Evolutionary conservation across 805 yeast species (phyloP).

Genomic region (Helenozyma rhizophorensis): DNA sequence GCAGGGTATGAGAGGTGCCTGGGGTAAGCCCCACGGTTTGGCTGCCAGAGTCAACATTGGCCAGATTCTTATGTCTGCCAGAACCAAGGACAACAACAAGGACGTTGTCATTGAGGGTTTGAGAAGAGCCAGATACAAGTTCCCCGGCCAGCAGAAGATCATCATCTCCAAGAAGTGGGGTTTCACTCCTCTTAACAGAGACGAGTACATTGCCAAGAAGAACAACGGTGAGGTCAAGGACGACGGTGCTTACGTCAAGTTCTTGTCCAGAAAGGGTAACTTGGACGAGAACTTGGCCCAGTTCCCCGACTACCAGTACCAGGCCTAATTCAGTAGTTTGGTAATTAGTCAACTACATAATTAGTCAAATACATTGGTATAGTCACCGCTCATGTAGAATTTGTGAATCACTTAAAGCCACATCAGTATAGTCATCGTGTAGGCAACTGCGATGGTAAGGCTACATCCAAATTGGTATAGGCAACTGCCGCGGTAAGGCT

Average conservation of each 20-base stretch:
- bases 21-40: conserved; percentile 99
- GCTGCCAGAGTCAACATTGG: conserved; percentile 99
- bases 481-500: no score
- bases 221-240: conserved; percentile 98
- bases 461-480: no score
- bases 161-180: conserved; percentile 99
- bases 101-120: conserved; percentile 97
- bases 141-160: conserved; percentile 99
- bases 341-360: no score
- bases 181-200: conserved; percentile 99
- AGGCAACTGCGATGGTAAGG: no score
- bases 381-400: no score
- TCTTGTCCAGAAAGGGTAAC: conserved; percentile 94
- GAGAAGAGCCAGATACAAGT: conserved; percentile 99
- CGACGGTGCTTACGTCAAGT: conserved; percentile 99
- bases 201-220: conserved; percentile 89
- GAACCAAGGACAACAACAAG: conserved; percentile 98
- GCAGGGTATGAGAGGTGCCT: conserved; percentile 99
- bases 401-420: no score
- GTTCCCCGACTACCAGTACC: conserved; percentile 84
- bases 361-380: no score
- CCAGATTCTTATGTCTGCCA: conserved; percentile 95
- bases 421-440: no score
- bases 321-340: conserved; percentile 36
- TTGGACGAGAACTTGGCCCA: conserved; percentile 85